A percentile compares a stretch with the other conserved stretches of the same genome.
Conservation (phyloP, 148 eudicot species). For the Bassia scoparia region DNA sequence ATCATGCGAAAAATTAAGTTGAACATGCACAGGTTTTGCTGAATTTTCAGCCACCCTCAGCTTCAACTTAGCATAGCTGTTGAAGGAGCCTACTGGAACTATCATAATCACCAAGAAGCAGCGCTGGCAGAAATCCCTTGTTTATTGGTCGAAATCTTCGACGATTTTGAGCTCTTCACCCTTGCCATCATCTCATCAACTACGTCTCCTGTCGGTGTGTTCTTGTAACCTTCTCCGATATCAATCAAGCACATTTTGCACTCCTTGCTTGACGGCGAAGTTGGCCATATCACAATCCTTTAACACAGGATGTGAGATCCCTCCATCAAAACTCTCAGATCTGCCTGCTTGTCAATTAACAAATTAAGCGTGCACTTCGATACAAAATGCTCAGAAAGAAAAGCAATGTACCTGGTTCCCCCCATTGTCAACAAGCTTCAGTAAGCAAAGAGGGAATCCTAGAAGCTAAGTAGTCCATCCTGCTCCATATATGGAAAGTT, state of each 20-base stretch:
- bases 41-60: constrained; percentile 31
- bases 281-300: constrained; percentile 67
- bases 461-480: constrained; percentile 48
- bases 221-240: constrained; percentile 29
- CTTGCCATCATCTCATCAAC: constrained; percentile 47
- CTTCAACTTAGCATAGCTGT: constrained; percentile 21
- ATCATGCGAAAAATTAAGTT: constrained; percentile 14
- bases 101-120: constrained; percentile 49
- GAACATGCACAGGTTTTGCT: constrained; percentile 14
- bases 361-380: too few species aligned
- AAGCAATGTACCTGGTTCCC: constrained; percentile 36
- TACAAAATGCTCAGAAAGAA: background rate
- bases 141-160: constrained; percentile 24
- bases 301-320: constrained; percentile 46
- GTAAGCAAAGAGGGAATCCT: constrained; percentile 50
- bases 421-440: constrained; percentile 45
- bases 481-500: constrained; percentile 57
- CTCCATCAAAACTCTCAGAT: constrained; percentile 51
- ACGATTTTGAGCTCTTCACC: constrained; percentile 31
- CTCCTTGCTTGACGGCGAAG: constrained; percentile 34
- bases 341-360: constrained; percentile 44
- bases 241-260: constrained; percentile 59
- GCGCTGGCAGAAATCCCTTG: constrained; percentile 32
- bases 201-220: constrained; percentile 52
- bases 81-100: constrained; percentile 27